These are phyloP conservation scores for Mucor lusitanicus DNA, from an alignment of 371 early-diverging fungal genomes.

Conservation along the genomic window DNA sequence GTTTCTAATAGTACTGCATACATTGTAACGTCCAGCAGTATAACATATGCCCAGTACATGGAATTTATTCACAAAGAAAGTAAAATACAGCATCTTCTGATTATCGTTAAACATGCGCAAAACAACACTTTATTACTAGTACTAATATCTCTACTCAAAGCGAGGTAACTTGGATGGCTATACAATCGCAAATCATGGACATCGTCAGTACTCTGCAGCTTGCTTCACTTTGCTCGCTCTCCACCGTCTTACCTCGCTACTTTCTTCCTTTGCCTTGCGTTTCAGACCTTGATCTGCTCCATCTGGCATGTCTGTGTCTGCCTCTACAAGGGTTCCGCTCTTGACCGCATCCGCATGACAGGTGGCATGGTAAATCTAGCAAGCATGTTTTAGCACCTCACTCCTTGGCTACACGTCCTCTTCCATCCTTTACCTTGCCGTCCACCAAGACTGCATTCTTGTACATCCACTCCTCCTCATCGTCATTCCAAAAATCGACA, in stretches of 20 bases:
- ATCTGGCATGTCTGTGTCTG: slow-evolving; percentile 18
- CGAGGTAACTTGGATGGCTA: slow-evolving; percentile 3
- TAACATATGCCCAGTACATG: too few species aligned
- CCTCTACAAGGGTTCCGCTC: slow-evolving; percentile 20
- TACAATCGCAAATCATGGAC: not conserved
- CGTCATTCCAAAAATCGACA: slow-evolving; percentile 84
- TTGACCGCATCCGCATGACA: slow-evolving; percentile 64
- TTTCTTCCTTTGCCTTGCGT: slow-evolving; percentile 11
- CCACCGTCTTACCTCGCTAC: not conserved
- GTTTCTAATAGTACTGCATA: too few species aligned
- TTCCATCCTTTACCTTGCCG: slow-evolving; percentile 54
- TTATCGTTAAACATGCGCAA: too few species aligned
- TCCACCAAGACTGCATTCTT: slow-evolving; percentile 77
- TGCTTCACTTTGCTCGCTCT: not conserved
- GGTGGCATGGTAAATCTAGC: slow-evolving; percentile 68
- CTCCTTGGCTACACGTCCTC: not conserved
- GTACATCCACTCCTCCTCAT: slow-evolving; percentile 90
- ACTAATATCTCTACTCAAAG: not conserved
- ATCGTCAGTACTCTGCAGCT: too few species aligned
- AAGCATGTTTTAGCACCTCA: not conserved
- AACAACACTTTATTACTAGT: too few species aligned
- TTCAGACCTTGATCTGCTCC: slow-evolving; percentile 12
- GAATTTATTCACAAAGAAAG: too few species aligned
- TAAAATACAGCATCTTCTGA: too few species aligned
- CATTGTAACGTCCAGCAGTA: too few species aligned